A percentile compares a stretch with the other conserved stretches of the same genome.
phyloP scores from a whole-genome alignment of 2,329 filamentous ascomycete genomes.

The Fusarium piperis region DNA sequence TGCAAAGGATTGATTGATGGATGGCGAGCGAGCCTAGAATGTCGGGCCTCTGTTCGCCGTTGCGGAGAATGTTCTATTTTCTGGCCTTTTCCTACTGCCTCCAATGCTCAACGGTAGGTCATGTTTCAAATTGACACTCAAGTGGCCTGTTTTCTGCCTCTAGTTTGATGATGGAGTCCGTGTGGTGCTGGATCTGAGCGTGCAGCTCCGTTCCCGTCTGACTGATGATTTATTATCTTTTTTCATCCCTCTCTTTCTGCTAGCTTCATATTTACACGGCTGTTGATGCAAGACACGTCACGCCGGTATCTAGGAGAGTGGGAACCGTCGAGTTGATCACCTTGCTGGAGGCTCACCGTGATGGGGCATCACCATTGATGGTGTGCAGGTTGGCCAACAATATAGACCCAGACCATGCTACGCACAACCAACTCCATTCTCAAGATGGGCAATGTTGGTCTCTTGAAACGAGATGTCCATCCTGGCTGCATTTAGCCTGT shows the following conservation, averaged over 20 bases:
- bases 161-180: constrained; percentile 8
- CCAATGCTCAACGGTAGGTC: neutral
- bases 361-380: neutral
- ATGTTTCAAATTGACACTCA: constrained; percentile 22
- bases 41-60: neutral
- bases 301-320: neutral
- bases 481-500: neutral
- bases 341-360: neutral
- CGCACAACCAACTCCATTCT: neutral
- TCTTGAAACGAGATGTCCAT: constrained; percentile 16
- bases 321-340: neutral
- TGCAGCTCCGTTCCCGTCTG: neutral
- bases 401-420: neutral
- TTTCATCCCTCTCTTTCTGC: neutral
- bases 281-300: constrained; percentile 17
- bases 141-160: constrained; percentile 29
- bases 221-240: neutral
- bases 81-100: neutral
- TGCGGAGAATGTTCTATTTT: neutral
- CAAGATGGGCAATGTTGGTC: constrained; percentile 10
- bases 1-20: neutral
- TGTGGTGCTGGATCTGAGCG: constrained; percentile 7
- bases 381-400: neutral
- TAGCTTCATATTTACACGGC: neutral
- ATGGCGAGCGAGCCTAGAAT: neutral